Evolutionary conservation across 805 yeast genomes (phyloP).

Genomic region (Ogataea philodendri): DNA sequence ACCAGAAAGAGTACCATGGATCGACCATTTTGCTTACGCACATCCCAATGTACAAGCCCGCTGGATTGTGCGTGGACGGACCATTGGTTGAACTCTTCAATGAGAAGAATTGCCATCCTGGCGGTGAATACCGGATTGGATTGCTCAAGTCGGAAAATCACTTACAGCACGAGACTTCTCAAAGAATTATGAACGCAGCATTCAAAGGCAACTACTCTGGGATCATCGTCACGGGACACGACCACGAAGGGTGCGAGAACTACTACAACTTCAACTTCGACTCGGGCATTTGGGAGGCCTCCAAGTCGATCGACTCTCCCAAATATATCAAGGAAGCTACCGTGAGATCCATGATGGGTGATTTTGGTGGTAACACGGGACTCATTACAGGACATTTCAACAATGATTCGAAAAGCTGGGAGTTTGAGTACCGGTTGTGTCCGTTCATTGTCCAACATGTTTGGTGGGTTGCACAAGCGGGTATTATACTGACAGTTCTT

Average conservation of each 20-base stretch:
- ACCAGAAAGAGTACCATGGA: conserved; percentile 60
- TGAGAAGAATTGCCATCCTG: conserved; percentile 43
- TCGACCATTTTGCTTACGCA: conserved; percentile 84
- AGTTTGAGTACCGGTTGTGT: conserved; percentile 69
- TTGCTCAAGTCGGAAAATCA: conserved; percentile 83
- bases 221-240: conserved; percentile 88
- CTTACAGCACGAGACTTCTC: conserved; percentile 62
- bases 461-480: conserved; percentile 88
- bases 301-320: conserved; percentile 38
- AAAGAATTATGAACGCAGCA: conserved; percentile 64
- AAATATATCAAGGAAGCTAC: conserved; percentile 70
- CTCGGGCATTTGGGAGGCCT: conserved; percentile 57
- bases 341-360: conserved; percentile 95
- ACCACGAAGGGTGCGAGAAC: conserved; percentile 89
- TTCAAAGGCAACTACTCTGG: conserved; percentile 72
- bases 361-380: conserved; percentile 86
- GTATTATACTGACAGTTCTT: conserved; percentile 41
- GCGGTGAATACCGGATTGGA: conserved; percentile 68
- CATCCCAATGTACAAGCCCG: conserved; percentile 80
- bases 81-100: conserved; percentile 66
- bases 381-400: conserved; percentile 72
- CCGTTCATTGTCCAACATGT: conserved; percentile 84
- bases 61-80: conserved; percentile 84
- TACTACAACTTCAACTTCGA: conserved; percentile 49
- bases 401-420: conserved; percentile 46